These are phyloP conservation scores for Leptomonas pyrrhocoris DNA, from an alignment of 208 protist genomes.

Conservation along the genomic window DNA sequence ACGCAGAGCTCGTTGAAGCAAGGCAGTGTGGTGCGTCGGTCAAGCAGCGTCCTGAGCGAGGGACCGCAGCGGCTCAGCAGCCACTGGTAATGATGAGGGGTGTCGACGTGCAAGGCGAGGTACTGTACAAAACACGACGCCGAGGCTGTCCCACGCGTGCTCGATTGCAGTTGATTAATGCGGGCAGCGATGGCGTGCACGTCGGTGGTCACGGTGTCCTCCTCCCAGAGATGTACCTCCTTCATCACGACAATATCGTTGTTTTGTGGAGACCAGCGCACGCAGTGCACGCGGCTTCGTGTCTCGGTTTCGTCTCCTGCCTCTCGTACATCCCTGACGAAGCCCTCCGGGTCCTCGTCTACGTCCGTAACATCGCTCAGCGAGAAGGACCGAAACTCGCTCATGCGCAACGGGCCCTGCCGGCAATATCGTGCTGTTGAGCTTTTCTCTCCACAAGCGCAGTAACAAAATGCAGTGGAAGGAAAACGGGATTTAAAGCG, in stretches of 20 bases:
- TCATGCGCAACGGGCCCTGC: slow-evolving; percentile 4
- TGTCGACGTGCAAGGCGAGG: slow-evolving; percentile 41
- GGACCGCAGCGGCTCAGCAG: slow-evolving; percentile 39
- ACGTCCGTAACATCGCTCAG: slow-evolving; percentile 25
- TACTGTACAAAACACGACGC: slow-evolving; percentile 42
- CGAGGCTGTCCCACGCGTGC: not conserved
- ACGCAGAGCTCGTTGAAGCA: slow-evolving; percentile 9
- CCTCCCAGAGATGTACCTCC: slow-evolving; percentile 42
- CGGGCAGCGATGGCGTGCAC: slow-evolving; percentile 16
- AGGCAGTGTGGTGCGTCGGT: not conserved
- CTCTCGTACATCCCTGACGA: not conserved
- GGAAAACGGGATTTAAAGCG: no score
- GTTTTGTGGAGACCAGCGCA: slow-evolving; percentile 23
- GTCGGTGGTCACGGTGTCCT: slow-evolving; percentile 31
- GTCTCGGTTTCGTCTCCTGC: not conserved
- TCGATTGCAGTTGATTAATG: slow-evolving; percentile 11
- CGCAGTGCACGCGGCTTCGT: slow-evolving; percentile 43
- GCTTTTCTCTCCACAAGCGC: no score
- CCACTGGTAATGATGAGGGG: slow-evolving; percentile 36
- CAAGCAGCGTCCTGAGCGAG: slow-evolving; percentile 33
- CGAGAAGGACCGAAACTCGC: slow-evolving; percentile 24
- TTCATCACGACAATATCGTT: slow-evolving; percentile 48
- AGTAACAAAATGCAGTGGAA: no score
- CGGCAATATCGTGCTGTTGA: no score
- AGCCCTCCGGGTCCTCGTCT: slow-evolving; percentile 8